phyloP scores from a whole-genome alignment of 2,329 filamentous ascomycete genomes.

The Diaporthe batatas region DNA sequence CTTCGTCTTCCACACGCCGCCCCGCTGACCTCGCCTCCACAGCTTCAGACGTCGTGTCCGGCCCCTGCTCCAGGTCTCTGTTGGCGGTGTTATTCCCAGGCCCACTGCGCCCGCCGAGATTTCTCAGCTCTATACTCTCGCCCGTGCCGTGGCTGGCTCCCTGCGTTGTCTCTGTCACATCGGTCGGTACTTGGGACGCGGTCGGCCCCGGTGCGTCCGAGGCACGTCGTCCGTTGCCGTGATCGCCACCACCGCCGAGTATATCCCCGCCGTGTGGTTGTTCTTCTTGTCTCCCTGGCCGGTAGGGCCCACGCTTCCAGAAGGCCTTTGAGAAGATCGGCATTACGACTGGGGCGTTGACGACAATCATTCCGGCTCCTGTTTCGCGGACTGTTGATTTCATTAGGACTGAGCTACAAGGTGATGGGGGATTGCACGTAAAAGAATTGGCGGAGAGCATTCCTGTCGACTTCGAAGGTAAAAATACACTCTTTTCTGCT shows the following conservation, averaged over 20 bases:
- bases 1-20: fast-evolving
- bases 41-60: neutral
- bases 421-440: too few relatives aligned
- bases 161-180: slow-evolving; percentile 13
- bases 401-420: too few relatives aligned
- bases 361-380: slow-evolving; percentile 46
- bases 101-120: neutral
- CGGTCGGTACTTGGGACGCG: neutral
- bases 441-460: too few relatives aligned
- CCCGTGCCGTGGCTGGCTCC: slow-evolving; percentile 4
- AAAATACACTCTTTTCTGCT: too few relatives aligned
- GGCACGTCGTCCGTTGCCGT: neutral
- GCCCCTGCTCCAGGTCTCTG: slow-evolving; percentile 13
- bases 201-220: neutral
- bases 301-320: slow-evolving; percentile 42
- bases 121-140: slow-evolving; percentile 20
- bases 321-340: slow-evolving; percentile 43
- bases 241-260: neutral
- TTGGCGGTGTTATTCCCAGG: neutral
- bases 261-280: neutral
- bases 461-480: too few relatives aligned
- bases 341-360: slow-evolving; percentile 43
- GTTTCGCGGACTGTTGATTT: slow-evolving; percentile 39
- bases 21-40: neutral
- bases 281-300: slow-evolving; percentile 3